Conservation (phyloP, 176 grass and related monocot species). For the Poa pratensis region DNA sequence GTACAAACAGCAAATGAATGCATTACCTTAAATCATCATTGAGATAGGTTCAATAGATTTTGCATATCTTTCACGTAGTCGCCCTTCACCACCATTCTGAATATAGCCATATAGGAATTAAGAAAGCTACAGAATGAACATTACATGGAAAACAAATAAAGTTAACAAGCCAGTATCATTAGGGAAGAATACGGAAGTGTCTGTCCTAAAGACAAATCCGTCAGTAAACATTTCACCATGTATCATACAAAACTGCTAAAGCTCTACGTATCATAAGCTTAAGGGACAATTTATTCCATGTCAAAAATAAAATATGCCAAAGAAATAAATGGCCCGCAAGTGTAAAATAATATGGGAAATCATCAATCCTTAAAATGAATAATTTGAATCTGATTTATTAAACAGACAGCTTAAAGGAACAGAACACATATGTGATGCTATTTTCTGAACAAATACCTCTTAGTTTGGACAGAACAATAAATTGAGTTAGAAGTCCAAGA, state of each 20-base stretch:
- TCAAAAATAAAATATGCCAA: constrained; percentile 28
- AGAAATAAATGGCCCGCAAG: constrained; percentile 2
- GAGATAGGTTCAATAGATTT: constrained; percentile 76
- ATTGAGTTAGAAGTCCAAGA: constrained; percentile 8
- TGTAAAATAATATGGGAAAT: constrained; percentile 23
- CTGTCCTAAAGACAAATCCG: constrained; percentile 3
- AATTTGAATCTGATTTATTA: constrained; percentile 22
- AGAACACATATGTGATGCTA: neutral
- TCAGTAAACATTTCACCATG: neutral
- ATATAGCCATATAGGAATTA: constrained; percentile 41
- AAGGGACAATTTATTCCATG: constrained; percentile 19
- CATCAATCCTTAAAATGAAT: constrained; percentile 15
- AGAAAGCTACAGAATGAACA: constrained; percentile 6
- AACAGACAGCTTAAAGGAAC: neutral
- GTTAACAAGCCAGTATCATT: constrained; percentile 32
- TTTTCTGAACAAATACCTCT: constrained; percentile 9
- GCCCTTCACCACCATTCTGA: constrained; percentile 88
- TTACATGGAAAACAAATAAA: constrained; percentile 32
- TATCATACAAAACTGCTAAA: constrained; percentile 22
- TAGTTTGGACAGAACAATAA: constrained; percentile 13
- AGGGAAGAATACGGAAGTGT: neutral
- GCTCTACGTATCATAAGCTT: neutral
- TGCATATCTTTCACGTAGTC: constrained; percentile 78
- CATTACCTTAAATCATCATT: constrained; percentile 81
- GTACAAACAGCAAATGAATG: constrained; percentile 32